These are phyloP conservation scores for Coprinopsis cinerea DNA, from an alignment of 768 basidiomycete genomes.

Conservation along the genomic window DNA sequence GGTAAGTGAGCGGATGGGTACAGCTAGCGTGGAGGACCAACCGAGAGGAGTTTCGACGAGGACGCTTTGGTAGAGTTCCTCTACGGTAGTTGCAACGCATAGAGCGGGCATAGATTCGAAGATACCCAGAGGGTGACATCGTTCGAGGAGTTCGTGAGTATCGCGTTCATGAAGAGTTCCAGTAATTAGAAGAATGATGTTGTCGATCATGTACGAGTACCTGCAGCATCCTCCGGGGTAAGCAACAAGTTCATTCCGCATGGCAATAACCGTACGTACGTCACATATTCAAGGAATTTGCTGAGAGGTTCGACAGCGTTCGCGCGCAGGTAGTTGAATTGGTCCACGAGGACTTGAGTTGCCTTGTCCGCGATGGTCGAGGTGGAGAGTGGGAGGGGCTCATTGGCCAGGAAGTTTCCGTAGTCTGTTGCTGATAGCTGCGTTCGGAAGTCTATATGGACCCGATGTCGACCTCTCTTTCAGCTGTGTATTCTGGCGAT, in stretches of 20 bases:
- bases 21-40: slow-evolving; percentile 32
- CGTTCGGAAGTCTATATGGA: slow-evolving; percentile 72
- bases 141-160: slow-evolving; percentile 91
- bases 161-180: slow-evolving; percentile 96
- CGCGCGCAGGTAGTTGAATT: slow-evolving; percentile 89
- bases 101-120: slow-evolving; percentile 99
- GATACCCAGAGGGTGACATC: slow-evolving; percentile 94
- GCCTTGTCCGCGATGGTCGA: slow-evolving; percentile 96
- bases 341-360: slow-evolving; percentile 90
- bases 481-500: neutral
- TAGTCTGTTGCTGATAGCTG: slow-evolving; percentile 97
- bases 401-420: slow-evolving; percentile 96
- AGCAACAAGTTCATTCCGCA: neutral
- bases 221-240: slow-evolving; percentile 36
- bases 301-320: slow-evolving; percentile 89
- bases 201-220: slow-evolving; percentile 99
- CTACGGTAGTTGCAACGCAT: slow-evolving; percentile 98
- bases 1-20: neutral
- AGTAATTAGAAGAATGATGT: slow-evolving; percentile 94
- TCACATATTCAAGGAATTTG: slow-evolving; percentile 97
- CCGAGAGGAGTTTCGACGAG: slow-evolving; percentile 97
- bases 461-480: neutral
- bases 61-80: slow-evolving; percentile 95
- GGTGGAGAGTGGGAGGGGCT: slow-evolving; percentile 88
- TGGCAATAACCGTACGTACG: slow-evolving; percentile 47